Evolutionary conservation across 179 eudicot genomes (phyloP).

Genomic region (Gypsophila paniculata): DNA sequence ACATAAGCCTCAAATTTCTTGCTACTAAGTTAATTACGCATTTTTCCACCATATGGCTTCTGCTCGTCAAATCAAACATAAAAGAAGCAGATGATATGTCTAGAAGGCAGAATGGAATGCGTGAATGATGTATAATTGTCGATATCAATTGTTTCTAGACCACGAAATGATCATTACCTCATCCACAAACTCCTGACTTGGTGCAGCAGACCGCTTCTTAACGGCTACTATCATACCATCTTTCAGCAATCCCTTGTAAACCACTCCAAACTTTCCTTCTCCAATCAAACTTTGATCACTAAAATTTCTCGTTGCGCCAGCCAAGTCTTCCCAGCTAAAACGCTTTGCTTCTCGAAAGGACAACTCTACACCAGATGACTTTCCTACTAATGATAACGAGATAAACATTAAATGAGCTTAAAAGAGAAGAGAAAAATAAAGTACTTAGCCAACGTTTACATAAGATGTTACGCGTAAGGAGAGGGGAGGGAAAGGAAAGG

Average conservation of each 20-base stretch:
- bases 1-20: too few relatives aligned
- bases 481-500: too few relatives aligned
- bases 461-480: too few relatives aligned
- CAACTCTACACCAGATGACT: conserved; percentile 53
- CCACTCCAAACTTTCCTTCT: conserved; percentile 93
- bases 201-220: conserved; percentile 62
- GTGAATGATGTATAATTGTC: neutral
- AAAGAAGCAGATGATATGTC: too few relatives aligned
- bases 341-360: conserved; percentile 67
- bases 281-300: conserved; percentile 74
- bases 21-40: too few relatives aligned
- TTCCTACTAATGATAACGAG: conserved; percentile 35
- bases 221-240: conserved; percentile 94
- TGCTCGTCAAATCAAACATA: neutral
- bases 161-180: conserved; percentile 53
- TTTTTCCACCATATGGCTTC: too few relatives aligned
- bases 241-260: conserved; percentile 82
- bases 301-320: conserved; percentile 67
- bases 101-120: too few relatives aligned
- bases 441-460: too few relatives aligned
- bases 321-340: conserved; percentile 69
- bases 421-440: neutral
- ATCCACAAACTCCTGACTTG: conserved; percentile 73
- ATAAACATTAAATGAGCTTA: conserved; percentile 16
- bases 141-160: neutral